These are phyloP conservation scores for Penicillium hordei DNA, from an alignment of 2,329 filamentous ascomycete genomes.

Conservation along the genomic window DNA sequence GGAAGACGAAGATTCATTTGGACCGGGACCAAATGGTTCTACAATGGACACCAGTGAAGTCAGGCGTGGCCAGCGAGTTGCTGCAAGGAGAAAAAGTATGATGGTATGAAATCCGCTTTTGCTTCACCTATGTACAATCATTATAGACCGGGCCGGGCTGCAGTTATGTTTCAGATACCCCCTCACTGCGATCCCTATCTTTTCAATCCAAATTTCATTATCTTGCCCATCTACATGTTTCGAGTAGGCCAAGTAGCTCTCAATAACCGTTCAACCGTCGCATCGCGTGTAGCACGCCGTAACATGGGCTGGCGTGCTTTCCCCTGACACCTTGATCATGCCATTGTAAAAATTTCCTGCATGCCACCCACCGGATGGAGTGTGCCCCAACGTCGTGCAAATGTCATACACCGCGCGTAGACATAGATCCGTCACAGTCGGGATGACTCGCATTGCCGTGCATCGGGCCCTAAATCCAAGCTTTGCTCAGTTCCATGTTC, in stretches of 20 bases:
- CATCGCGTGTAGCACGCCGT: neutral
- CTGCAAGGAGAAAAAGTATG: slow-evolving; percentile 42
- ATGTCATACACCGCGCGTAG: neutral
- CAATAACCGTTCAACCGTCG: neutral
- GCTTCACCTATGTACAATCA: slow-evolving; percentile 16
- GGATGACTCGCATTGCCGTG: no score
- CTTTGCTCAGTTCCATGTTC: no score
- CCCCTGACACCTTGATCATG: neutral
- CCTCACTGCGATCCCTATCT: slow-evolving; percentile 2
- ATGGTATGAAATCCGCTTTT: slow-evolving; percentile 33
- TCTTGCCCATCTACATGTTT: neutral
- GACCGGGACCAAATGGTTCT: slow-evolving; percentile 1
- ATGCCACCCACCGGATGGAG: no score
- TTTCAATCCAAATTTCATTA: slow-evolving; percentile 3
- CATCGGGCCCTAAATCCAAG: neutral
- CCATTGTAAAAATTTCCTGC: neutral
- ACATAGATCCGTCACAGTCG: neutral
- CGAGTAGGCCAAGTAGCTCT: neutral
- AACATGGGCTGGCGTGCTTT: no score
- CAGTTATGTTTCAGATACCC: slow-evolving; percentile 28
- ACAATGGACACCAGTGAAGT: neutral
- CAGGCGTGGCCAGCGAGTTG: slow-evolving; percentile 34
- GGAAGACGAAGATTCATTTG: slow-evolving; percentile 16
- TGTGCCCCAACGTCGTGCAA: neutral
- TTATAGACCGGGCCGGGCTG: slow-evolving; percentile 15